Conservation (phyloP, 371 early-diverging fungal species). For the Phascolomyces articulosus region DNA sequence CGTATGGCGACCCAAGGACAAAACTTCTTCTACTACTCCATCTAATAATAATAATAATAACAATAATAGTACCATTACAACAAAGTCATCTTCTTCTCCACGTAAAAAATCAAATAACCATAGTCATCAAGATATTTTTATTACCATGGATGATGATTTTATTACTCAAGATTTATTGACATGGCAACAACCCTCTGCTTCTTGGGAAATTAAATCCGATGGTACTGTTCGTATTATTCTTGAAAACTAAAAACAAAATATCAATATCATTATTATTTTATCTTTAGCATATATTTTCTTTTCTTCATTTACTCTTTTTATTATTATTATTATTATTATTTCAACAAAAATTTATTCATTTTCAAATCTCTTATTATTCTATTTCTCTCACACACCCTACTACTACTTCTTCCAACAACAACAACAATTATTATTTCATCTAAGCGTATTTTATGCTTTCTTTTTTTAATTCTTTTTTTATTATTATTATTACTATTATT, state of each 20-base stretch:
- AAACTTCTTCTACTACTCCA: background rate
- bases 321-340: background rate
- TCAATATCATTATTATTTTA: too few species aligned
- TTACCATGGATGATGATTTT: conserved; percentile 4
- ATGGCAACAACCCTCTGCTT: conserved; percentile 2
- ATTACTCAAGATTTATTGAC: conserved; percentile 2
- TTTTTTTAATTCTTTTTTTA: background rate
- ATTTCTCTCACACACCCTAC: background rate
- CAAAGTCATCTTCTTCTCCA: background rate
- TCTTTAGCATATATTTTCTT: too few species aligned
- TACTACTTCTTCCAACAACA: too few species aligned
- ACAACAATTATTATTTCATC: too few species aligned
- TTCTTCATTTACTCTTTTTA: background rate
- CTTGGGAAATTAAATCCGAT: conserved; percentile 28
- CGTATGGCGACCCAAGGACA: conserved; percentile 19
- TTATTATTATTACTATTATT: background rate
- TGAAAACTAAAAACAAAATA: background rate
- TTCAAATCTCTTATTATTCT: too few species aligned
- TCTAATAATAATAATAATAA: background rate
- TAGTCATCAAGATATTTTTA: background rate
- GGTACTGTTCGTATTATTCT: conserved; percentile 14
- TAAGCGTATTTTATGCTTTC: background rate
- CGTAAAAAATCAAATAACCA: conserved; percentile 6
- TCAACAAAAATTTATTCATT: background rate
- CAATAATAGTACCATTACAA: too few species aligned